Conservation (phyloP, 2,329 filamentous ascomycete species). For the Botryotinia globosa region DNA sequence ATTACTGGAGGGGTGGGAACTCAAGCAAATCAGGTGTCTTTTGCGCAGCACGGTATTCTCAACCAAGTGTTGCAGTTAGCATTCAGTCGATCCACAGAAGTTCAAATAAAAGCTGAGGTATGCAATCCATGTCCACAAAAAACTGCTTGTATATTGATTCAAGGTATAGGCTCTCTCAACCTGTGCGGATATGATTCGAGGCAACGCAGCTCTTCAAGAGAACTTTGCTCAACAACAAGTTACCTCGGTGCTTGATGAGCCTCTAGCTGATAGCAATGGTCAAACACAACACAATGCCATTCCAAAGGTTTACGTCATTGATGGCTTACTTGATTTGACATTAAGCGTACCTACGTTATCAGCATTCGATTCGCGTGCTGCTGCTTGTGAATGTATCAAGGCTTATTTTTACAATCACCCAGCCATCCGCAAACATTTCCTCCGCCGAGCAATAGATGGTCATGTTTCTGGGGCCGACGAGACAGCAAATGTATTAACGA, state of each 20-base stretch:
- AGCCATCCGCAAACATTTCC: slow-evolving; percentile 79
- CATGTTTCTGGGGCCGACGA: slow-evolving; percentile 75
- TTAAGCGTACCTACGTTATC: slow-evolving; percentile 64
- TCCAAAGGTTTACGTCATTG: slow-evolving; percentile 80
- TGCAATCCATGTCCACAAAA: slow-evolving; percentile 18
- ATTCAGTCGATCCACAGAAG: slow-evolving; percentile 69
- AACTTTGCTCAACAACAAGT: slow-evolving; percentile 86
- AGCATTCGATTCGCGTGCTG: slow-evolving; percentile 76
- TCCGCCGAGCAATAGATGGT: slow-evolving; percentile 84
- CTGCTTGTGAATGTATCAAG: slow-evolving; percentile 86
- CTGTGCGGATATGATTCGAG: slow-evolving; percentile 84
- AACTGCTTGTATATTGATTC: slow-evolving; percentile 24
- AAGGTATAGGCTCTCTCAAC: slow-evolving; percentile 67
- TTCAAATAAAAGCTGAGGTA: slow-evolving; percentile 79
- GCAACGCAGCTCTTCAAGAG: slow-evolving; percentile 78
- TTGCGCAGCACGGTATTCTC: slow-evolving; percentile 79
- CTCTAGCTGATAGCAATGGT: slow-evolving; percentile 40
- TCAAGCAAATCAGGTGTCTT: slow-evolving; percentile 77
- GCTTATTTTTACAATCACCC: slow-evolving; percentile 84
- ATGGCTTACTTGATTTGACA: slow-evolving; percentile 81
- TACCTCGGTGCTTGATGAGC: slow-evolving; percentile 51
- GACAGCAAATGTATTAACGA: slow-evolving; percentile 83
- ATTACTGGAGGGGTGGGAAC: slow-evolving; percentile 77
- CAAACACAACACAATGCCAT: slow-evolving; percentile 49
- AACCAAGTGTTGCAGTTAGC: slow-evolving; percentile 78